Percentiles rank a stretch among this genome's conserved stretches.
phyloP scores from a whole-genome alignment of 768 basidiomycete species.

The Tephrocybe sp. region DNA sequence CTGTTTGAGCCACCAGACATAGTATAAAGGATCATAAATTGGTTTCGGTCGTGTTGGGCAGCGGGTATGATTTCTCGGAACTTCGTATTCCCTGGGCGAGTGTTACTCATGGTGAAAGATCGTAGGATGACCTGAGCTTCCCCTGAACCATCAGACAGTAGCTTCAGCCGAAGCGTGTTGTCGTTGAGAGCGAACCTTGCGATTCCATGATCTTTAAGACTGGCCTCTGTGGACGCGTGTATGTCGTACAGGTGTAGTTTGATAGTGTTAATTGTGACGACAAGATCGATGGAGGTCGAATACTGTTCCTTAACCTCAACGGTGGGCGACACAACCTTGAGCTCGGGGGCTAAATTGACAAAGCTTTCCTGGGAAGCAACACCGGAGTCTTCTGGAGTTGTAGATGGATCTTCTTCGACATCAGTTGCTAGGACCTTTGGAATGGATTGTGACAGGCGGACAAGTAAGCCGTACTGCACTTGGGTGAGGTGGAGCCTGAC shows the following conservation, averaged over 20 bases:
- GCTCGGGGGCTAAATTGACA: conserved; percentile 60
- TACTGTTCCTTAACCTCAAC: conserved; percentile 26
- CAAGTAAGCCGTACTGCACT: conserved; percentile 73
- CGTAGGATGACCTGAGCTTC: conserved; percentile 88
- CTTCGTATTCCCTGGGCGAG: conserved; percentile 72
- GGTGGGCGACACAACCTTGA: conserved; percentile 35
- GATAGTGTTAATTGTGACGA: conserved; percentile 67
- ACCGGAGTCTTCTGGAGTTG: conserved; percentile 9
- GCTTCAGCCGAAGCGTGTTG: conserved; percentile 77
- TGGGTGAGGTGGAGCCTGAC: conserved; percentile 84
- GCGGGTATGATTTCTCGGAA: conserved; percentile 97
- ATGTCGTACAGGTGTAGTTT: conserved; percentile 86
- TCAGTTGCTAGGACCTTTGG: conserved; percentile 58
- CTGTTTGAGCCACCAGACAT: conserved; percentile 57
- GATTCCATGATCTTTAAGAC: conserved; percentile 78
- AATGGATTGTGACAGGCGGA: conserved; percentile 67
- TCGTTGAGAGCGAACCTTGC: conserved; percentile 82
- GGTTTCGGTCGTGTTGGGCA: conserved; percentile 82
- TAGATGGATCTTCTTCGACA: conserved; percentile 38
- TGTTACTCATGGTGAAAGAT: conserved; percentile 92
- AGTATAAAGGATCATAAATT: conserved; percentile 92
- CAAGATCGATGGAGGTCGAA: conserved; percentile 73
- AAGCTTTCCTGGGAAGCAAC: conserved; percentile 10
- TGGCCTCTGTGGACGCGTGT: conserved; percentile 52
- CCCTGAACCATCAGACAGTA: conserved; percentile 77